Conservation (phyloP, 371 early-diverging fungal species). For the Capillidium heterosporum region DNA sequence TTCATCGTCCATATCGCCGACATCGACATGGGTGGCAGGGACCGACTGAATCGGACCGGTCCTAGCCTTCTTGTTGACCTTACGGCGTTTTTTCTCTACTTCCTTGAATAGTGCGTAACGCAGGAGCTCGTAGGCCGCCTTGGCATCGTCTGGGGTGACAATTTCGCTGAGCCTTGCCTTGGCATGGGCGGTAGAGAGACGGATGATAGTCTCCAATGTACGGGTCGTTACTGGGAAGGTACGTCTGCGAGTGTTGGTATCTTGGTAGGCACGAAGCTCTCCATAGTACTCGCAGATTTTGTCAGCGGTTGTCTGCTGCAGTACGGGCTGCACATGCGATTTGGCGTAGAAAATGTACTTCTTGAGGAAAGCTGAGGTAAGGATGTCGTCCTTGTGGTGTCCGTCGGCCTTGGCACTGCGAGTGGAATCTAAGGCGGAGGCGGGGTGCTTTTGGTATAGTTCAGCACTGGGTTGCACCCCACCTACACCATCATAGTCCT, state of each 20-base stretch:
- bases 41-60: not conserved
- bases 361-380: constrained; percentile 58
- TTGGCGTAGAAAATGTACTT: constrained; percentile 79
- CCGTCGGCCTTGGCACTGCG: constrained; percentile 30
- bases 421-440: constrained; percentile 25
- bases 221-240: constrained; percentile 90
- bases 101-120: constrained; percentile 89
- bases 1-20: constrained; percentile 11
- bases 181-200: constrained; percentile 97
- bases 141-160: constrained; percentile 77
- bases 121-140: constrained; percentile 65
- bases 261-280: constrained; percentile 32
- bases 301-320: constrained; percentile 54
- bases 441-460: constrained; percentile 23
- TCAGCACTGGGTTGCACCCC: constrained; percentile 20
- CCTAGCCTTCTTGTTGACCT: constrained; percentile 9
- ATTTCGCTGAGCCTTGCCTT: constrained; percentile 72
- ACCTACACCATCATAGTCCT: constrained; percentile 50
- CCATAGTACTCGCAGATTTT: constrained; percentile 64
- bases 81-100: constrained; percentile 36
- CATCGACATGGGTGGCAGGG: constrained; percentile 9
- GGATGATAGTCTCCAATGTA: constrained; percentile 97
- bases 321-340: constrained; percentile 41
- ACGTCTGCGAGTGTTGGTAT: constrained; percentile 16
- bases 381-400: constrained; percentile 22